Base-by-base conservation (phyloP, 345 rosid genomes). In the Garcia nutans region DNA sequence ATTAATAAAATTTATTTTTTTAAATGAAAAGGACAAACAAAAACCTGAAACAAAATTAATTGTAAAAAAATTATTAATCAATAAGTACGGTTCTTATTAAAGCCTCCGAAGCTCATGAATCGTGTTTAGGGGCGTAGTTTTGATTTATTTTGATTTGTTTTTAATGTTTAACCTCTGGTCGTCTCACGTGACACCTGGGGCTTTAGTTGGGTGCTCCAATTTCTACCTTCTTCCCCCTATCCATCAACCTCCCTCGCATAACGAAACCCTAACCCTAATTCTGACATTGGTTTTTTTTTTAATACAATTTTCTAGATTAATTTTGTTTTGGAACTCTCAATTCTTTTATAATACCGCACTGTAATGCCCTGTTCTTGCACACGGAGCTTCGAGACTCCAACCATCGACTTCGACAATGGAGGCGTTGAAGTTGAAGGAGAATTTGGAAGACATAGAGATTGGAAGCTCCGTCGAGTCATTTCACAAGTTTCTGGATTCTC, bases 401-500 rank as follows among this genome's bases (percentile, higher is more conserved):
- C 64, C 56, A 64, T 68, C 72, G 44, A 28, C 17, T 68, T 68
- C 55, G 63, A 77, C 44, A 69, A 82, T 81, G 84, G 80, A 73
- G 71, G 77, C 55, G 41, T 69, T 79, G 71, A 74, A 65, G 41
- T 69, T 79, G 71, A 74, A 65, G 26, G 69, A 49, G 61, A 76
- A 82, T 59, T 58, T 82, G 10, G 70, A 57, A 57, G 84, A 69
- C 61, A 44, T 57, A 70, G 88, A 90, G 81, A 78, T 91, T 79
- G 91, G 95, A 79, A 86, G 81, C 79, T 85, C 98, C 10, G 82
- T 77, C 70, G 97, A 83, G 86, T 89, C 91, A 52, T 86, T 96
- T 52, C 82, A 72, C 79, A 86, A 84, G 85, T 80, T 89, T 20
- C 56, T 93, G 78, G 89, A 82, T 50, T 82, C 92, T 20, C 99